These are phyloP conservation scores for Fusarium falciforme DNA, from an alignment of 2,329 filamentous ascomycete genomes.

Conservation along the genomic window DNA sequence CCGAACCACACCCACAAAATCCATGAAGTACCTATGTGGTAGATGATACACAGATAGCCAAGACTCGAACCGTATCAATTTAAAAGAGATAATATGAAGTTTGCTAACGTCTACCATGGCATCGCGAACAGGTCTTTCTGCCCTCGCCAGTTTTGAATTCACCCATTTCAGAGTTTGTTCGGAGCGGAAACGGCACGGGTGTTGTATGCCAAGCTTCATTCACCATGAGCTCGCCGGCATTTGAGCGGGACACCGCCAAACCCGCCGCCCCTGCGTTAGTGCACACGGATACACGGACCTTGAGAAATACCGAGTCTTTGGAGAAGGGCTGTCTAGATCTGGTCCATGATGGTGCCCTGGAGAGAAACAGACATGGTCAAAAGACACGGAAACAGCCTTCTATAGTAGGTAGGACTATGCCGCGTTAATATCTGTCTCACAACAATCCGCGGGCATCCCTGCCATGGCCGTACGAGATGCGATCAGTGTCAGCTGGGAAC, in stretches of 20 bases:
- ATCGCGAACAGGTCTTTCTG: background rate
- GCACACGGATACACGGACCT: background rate
- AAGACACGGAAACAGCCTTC: background rate
- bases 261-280: slow-evolving; percentile 32
- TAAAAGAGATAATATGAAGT: background rate
- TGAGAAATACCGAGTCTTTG: background rate
- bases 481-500: slow-evolving; percentile 13
- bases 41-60: background rate
- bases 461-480: background rate
- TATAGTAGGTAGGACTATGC: background rate
- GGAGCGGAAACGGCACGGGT: background rate
- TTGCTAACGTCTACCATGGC: background rate
- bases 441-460: background rate
- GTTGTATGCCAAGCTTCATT: background rate
- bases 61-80: background rate
- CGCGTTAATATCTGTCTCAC: background rate
- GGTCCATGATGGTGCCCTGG: background rate
- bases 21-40: background rate
- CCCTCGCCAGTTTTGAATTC: background rate
- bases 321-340: background rate
- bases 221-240: background rate
- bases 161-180: background rate
- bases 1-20: background rate
- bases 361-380: background rate
- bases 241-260: slow-evolving; percentile 16